phyloP scores from a whole-genome alignment of 148 eudicot genomes.

The Camellia japonica region DNA sequence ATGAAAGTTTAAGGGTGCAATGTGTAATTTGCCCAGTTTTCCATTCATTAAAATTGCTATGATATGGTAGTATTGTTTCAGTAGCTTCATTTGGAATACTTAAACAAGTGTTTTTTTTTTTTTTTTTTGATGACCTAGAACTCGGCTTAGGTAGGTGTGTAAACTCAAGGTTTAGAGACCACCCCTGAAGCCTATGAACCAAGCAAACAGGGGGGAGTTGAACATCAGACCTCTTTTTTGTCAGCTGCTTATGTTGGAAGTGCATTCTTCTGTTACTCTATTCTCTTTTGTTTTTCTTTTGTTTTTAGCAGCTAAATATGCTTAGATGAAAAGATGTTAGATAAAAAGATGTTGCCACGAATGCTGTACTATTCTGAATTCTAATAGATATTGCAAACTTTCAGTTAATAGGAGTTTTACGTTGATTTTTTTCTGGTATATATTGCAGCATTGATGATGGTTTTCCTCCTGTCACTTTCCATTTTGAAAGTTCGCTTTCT shows the following conservation, averaged over 20 bases:
- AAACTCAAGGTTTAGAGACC: too few species aligned
- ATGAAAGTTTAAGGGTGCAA: too few species aligned
- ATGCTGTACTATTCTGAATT: background rate
- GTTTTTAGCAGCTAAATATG: background rate
- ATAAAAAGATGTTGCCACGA: background rate
- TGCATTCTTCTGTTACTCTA: background rate
- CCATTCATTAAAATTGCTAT: too few species aligned
- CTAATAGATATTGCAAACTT: background rate
- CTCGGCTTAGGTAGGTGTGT: too few species aligned
- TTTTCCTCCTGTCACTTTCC: conserved; percentile 72
- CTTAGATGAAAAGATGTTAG: background rate
- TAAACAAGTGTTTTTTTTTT: too few species aligned
- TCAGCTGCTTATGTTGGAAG: background rate
- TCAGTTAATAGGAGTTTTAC: conserved; percentile 4
- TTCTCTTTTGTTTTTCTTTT: conserved; percentile 1
- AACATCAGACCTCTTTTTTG: background rate
- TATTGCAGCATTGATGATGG: conserved; percentile 82
- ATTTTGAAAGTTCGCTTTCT: conserved; percentile 60
- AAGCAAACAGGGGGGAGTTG: too few species aligned
- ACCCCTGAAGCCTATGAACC: too few species aligned
- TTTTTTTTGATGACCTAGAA: too few species aligned
- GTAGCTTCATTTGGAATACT: too few species aligned
- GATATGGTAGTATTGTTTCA: too few species aligned
- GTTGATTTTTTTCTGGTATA: background rate
- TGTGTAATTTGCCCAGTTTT: too few species aligned